These are phyloP conservation scores for Colletotrichum musae DNA, from an alignment of 2,329 filamentous ascomycete species.

Conservation along the genomic window DNA sequence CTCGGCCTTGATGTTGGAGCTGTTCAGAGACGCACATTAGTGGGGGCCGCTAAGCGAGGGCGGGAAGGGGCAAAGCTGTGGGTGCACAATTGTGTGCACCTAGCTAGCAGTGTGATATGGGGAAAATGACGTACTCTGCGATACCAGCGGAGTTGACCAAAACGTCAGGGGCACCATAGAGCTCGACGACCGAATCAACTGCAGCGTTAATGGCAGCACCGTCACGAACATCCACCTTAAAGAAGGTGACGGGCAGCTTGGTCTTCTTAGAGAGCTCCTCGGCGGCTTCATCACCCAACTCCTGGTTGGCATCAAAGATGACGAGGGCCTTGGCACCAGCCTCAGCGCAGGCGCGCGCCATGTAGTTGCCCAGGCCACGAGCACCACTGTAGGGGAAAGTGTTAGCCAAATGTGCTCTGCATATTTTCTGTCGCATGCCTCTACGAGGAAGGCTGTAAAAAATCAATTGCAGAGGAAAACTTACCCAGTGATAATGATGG, in stretches of 20 bases:
- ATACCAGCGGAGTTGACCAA: slow-evolving; percentile 87
- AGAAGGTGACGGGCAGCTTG: slow-evolving; percentile 81
- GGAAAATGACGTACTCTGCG: slow-evolving; percentile 65
- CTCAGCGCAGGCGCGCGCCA: slow-evolving; percentile 83
- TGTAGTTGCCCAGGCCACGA: slow-evolving; percentile 83
- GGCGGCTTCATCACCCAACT: slow-evolving; percentile 79
- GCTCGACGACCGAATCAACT: slow-evolving; percentile 74
- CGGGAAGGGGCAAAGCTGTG: slow-evolving; percentile 36
- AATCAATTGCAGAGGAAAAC: slow-evolving; percentile 44
- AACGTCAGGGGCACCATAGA: slow-evolving; percentile 79
- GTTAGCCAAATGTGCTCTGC: slow-evolving; percentile 25
- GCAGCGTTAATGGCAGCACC: slow-evolving; percentile 78
- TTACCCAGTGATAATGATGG: slow-evolving; percentile 80
- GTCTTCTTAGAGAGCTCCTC: slow-evolving; percentile 79
- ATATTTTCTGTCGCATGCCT: neutral
- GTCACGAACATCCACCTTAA: slow-evolving; percentile 84
- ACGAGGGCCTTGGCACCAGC: slow-evolving; percentile 81
- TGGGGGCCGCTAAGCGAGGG: slow-evolving; percentile 15
- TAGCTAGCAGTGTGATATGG: slow-evolving; percentile 43
- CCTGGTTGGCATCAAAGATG: slow-evolving; percentile 84
- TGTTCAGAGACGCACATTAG: slow-evolving; percentile 38
- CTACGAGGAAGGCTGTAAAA: neutral
- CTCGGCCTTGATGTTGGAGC: slow-evolving; percentile 86
- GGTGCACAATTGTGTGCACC: slow-evolving; percentile 24
- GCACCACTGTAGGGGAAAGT: slow-evolving; percentile 68